Conservation (phyloP, 768 basidiomycete species). For the Serpula lacrymans region DNA sequence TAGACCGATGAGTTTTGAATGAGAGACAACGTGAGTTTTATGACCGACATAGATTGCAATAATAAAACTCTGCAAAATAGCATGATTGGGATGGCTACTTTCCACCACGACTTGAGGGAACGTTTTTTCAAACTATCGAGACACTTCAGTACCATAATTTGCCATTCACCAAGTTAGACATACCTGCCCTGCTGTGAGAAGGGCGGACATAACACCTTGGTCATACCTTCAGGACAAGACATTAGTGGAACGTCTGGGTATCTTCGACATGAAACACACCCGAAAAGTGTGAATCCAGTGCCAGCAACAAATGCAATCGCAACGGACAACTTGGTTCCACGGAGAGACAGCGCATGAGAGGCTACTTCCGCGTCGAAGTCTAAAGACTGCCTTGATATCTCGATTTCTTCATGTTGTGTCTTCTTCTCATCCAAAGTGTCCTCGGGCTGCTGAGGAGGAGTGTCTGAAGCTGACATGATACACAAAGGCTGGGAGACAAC, state of each 20-base stretch:
- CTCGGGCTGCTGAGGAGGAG: neutral
- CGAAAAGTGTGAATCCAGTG: constrained; percentile 61
- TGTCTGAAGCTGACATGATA: constrained; percentile 3
- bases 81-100: constrained; percentile 37
- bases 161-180: neutral
- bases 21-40: neutral
- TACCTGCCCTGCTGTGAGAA: constrained; percentile 54
- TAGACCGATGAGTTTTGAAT: neutral
- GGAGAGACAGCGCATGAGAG: constrained; percentile 28
- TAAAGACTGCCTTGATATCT: too few relatives aligned
- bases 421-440: constrained; percentile 2
- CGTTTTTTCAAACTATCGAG: constrained; percentile 47
- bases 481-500: neutral
- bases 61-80: constrained; percentile 56
- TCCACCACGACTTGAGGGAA: constrained; percentile 53
- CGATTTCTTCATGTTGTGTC: neutral
- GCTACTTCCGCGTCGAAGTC: constrained; percentile 35
- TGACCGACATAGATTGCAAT: constrained; percentile 57
- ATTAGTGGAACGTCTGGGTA: too few relatives aligned
- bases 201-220: constrained; percentile 69
- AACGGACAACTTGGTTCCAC: constrained; percentile 43
- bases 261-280: constrained; percentile 31
- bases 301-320: constrained; percentile 56
- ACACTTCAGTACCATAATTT: neutral
- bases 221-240: constrained; percentile 45